Evolutionary conservation across 768 basidiomycete genomes (phyloP), one percentile per base, ranked within the genome.

Genomic region (Pilatotrama ljubarskyi): DNA sequence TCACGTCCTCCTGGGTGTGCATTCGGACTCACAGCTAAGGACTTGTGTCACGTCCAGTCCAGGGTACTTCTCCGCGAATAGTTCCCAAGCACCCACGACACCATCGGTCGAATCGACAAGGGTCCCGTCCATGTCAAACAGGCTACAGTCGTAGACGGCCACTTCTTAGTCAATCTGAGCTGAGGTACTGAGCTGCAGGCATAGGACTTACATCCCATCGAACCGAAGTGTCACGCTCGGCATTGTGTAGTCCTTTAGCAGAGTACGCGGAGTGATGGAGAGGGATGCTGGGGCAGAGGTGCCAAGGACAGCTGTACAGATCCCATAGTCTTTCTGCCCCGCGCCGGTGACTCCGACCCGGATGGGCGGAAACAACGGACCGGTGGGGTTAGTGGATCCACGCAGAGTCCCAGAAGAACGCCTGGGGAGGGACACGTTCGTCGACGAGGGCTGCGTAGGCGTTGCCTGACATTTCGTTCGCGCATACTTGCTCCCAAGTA

Each of bases 101-200:
- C 90, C 92, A 29, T 84, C 83, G 10, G 90, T 93, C 18, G 91
- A 93, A 70, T 95, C 90, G 64, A 90, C 80, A 51, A 91, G 77
- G 35, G 90, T 93, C 55, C 89, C 89, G 70, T 91, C 90, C 90
- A 91, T 91, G 70, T 91, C 89, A 68, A 90, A 90, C 14, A 91
- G 76, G 58, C 89, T 90, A 59, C 1, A 52, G 15, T 32, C n/a
- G 18, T 18, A 38, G 20, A 50, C 24, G 10, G 49, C 55, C 15
- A 41, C 14, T 35, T 22, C 5, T 18, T 13, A 36, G 18, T 32
- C 29, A 4, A 36, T 43, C 49, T n/a, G 14, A 54, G 37, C 38
- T 1, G 13, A 25, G n/a, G 26, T 1, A 53, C 10, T 10, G 10
- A 36, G 18, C 11, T 32, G 24, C 3, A 15, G 35, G 48, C 40